Evolutionary conservation across 768 basidiomycete genomes (phyloP), one percentile per base, ranked within the genome.

Genomic region (Phlegmacium glaucopus): DNA sequence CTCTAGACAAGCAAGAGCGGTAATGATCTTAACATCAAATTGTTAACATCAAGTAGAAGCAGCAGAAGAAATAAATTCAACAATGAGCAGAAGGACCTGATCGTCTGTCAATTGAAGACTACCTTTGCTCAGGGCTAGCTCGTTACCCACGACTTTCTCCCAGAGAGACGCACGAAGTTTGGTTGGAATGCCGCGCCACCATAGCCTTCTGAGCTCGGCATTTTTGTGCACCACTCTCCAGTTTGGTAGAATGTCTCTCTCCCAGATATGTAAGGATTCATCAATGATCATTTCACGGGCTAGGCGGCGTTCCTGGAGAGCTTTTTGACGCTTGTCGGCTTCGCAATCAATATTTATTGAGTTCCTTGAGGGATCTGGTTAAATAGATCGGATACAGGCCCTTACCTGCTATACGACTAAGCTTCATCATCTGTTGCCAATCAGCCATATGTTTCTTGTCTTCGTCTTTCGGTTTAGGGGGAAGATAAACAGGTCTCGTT

Each of bases 151-250:
- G n/a, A 86, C 90, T 43, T 75, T 76, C 61, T 88, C 82, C 93
- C 93, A 95, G 73, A 94, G 77, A 1, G 75, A 62, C 4, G 87
- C 85, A 27, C 93, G 79, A 45, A 91, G 65, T 59, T 89, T 87
- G 0, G 86, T 78, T 2, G 93, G 93, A 55, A 94, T 88, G 3
- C 93, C 93, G 26, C 74, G 74, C 91, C 91, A 92, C 93, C 92
- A 95, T 8, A 94, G 59, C 59, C 75, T 80, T 27, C 85, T 78
- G 44, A 93, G 67, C 9, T 65, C 65, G 0, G 84, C 72, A 51
- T 88, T 82, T 55, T 76, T 80, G 61, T 82, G 61, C 6, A 91
- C 87, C 17, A 79, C 75, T 41, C 77, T 80, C 90, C 90, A 94
- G 62, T 94, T 87, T 0, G 91, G 90, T 15, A 87, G 57, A 47